Evolutionary conservation across 2,329 filamentous ascomycete genomes (phyloP).

Genomic region (Claviceps maximensis): DNA sequence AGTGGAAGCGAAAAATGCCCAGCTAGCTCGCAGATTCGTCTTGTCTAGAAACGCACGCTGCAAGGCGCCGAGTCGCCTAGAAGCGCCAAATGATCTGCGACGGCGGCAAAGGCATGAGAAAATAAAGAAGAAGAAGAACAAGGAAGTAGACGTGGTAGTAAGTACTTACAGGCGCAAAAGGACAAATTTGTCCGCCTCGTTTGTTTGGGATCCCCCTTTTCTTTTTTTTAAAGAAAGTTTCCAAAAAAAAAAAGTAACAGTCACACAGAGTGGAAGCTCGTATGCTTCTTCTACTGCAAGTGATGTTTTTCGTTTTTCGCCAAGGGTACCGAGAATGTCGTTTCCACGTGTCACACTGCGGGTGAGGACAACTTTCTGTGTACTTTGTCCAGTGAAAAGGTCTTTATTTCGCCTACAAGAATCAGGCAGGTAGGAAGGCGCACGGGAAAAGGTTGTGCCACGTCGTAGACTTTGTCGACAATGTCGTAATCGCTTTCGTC

Average conservation of each 20-base stretch:
- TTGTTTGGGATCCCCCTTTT: background rate
- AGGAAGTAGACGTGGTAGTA: background rate
- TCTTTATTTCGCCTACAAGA: background rate
- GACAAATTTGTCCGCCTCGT: background rate
- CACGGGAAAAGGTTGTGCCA: background rate
- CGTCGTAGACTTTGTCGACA: background rate
- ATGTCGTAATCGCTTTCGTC: background rate
- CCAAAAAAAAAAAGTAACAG: too few species aligned
- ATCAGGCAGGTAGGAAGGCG: background rate
- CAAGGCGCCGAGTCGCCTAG: background rate
- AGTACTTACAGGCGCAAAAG: background rate
- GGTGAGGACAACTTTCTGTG: background rate
- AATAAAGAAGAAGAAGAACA: background rate
- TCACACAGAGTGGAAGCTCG: background rate
- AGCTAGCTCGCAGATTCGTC: too few species aligned
- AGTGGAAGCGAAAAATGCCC: background rate
- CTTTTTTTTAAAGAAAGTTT: too few species aligned
- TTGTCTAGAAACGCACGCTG: background rate
- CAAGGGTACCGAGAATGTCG: background rate
- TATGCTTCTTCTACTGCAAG: background rate
- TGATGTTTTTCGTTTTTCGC: background rate
- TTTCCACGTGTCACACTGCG: slow-evolving; percentile 2
- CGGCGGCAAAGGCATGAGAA: background rate
- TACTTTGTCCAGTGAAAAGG: background rate
- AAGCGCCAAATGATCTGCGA: background rate